Evolutionary conservation across 805 yeast genomes (phyloP).

Genomic region (Wickerhamomyces mucosus): DNA sequence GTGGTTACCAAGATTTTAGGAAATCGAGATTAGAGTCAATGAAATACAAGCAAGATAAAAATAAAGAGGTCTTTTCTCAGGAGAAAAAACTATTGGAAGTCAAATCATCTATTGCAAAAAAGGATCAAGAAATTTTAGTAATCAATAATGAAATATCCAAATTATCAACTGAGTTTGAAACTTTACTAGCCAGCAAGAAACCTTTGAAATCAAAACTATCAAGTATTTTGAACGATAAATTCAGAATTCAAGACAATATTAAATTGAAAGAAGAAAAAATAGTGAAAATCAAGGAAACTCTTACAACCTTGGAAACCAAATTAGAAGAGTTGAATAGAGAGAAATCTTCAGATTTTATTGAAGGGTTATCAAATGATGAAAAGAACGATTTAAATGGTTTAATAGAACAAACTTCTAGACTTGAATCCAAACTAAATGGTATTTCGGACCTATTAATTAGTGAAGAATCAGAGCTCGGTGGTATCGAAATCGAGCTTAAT

Average conservation of each 20-base stretch:
- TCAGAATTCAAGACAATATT: conserved; percentile 35
- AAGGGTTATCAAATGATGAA: conserved; percentile 43
- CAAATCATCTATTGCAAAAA: conserved; percentile 26
- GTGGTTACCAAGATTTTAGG: conserved; percentile 74
- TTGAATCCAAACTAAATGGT: conserved; percentile 32
- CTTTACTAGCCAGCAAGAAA: conserved; percentile 31
- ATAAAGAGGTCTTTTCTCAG: conserved; percentile 33
- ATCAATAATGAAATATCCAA: conserved; percentile 35
- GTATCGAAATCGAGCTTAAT: conserved; percentile 45
- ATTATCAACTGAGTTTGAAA: conserved; percentile 31
- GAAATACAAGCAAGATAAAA: conserved; percentile 44
- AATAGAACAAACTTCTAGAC: conserved; percentile 24
- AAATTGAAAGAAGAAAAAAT: conserved; percentile 9
- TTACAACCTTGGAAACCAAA: conserved; percentile 23
- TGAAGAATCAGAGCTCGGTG: conserved; percentile 37
- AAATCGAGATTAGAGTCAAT: conserved; percentile 64
- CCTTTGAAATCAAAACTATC: conserved; percentile 33
- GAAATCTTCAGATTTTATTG: conserved; percentile 40
- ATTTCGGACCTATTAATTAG: conserved; percentile 31
- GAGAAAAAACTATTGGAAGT: conserved; percentile 31
- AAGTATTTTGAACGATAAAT: conserved; percentile 30
- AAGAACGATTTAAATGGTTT: conserved; percentile 28
- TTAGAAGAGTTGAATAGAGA: conserved; percentile 35
- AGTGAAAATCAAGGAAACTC: background rate
- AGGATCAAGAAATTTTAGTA: conserved; percentile 44